Percentiles rank a stretch among this genome's conserved stretches.
Evolutionary conservation across 2,329 filamentous ascomycete genomes (phyloP).

Genomic region (Claviceps sp.): DNA sequence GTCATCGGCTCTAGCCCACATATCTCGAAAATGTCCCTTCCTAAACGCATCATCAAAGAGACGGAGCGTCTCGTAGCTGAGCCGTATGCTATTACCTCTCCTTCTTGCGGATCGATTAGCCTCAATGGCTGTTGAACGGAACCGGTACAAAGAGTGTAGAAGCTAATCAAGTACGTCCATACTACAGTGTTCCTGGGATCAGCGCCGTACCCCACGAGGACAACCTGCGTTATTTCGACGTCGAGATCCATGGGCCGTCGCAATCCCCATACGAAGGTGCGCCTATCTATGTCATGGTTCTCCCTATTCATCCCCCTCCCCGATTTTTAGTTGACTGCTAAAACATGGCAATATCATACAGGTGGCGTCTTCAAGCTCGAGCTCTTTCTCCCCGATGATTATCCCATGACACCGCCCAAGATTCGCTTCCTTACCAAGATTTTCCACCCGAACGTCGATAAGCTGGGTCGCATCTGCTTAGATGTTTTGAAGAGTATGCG

Average conservation of each 20-base stretch:
- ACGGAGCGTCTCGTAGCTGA: slow-evolving; percentile 94
- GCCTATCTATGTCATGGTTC: slow-evolving; percentile 9
- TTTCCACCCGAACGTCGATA: slow-evolving; percentile 98
- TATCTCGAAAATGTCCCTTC: slow-evolving; percentile 50
- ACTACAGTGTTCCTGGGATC: slow-evolving; percentile 76
- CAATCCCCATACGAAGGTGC: slow-evolving; percentile 91
- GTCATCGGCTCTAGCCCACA: background rate
- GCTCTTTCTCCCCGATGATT: slow-evolving; percentile 94
- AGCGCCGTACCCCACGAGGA: slow-evolving; percentile 92
- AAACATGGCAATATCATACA: slow-evolving; percentile 18
- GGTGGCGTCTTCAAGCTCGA: slow-evolving; percentile 90
- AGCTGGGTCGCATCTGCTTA: slow-evolving; percentile 89
- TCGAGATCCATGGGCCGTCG: slow-evolving; percentile 83
- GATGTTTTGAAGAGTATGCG: slow-evolving; percentile 87
- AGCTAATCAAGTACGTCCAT: background rate
- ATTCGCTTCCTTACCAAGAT: slow-evolving; percentile 98
- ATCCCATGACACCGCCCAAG: slow-evolving; percentile 97
- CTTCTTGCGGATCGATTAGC: slow-evolving; percentile 3
- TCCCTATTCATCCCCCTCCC: background rate
- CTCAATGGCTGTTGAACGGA: background rate
- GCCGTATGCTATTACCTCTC: slow-evolving; percentile 49
- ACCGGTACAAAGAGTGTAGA: background rate
- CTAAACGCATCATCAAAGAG: slow-evolving; percentile 97
- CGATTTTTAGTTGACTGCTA: no score
- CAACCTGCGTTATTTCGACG: slow-evolving; percentile 96